Evolutionary conservation across 441 rosid species (phyloP).

Genomic region (Sinapis alba): DNA sequence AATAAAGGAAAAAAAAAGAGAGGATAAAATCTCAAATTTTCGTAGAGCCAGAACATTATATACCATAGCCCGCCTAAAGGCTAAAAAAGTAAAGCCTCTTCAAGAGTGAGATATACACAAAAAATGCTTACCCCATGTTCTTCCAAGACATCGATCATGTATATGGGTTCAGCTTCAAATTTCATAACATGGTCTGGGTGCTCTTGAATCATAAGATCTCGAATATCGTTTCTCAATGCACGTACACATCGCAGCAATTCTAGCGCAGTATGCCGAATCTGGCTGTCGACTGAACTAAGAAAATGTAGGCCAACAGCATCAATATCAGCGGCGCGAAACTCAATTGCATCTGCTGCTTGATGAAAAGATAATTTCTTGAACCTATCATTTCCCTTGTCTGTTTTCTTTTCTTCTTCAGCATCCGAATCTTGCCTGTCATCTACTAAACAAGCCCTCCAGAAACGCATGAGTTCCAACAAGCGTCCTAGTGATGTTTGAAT

Average conservation of each 20-base stretch:
- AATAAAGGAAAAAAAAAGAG: slow-evolving; percentile 16
- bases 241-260: slow-evolving; percentile 98
- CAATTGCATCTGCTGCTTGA: slow-evolving; percentile 72
- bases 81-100: slow-evolving; percentile 32
- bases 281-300: slow-evolving; percentile 98
- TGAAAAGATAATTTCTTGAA: slow-evolving; percentile 79
- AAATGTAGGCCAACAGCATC: slow-evolving; percentile 99
- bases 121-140: slow-evolving; percentile 86
- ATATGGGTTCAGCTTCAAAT: slow-evolving; percentile 88
- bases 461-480: slow-evolving; percentile 96
- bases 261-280: slow-evolving; percentile 95
- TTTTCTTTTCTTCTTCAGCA: slow-evolving; percentile 54
- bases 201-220: slow-evolving; percentile 60
- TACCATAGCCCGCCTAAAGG: slow-evolving; percentile 24
- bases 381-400: slow-evolving; percentile 58
- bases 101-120: slow-evolving; percentile 20
- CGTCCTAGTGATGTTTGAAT: slow-evolving; percentile 97
- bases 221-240: slow-evolving; percentile 90
- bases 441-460: slow-evolving; percentile 95
- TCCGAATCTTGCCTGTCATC: slow-evolving; percentile 65
- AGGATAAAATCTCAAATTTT: slow-evolving; percentile 16
- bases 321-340: slow-evolving; percentile 88
- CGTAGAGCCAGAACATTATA: slow-evolving; percentile 23
- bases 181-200: slow-evolving; percentile 68
- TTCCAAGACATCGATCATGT: slow-evolving; percentile 93